Evolutionary conservation across 208 protist genomes (phyloP).

Genomic region (Acanthamoeba sp.): DNA sequence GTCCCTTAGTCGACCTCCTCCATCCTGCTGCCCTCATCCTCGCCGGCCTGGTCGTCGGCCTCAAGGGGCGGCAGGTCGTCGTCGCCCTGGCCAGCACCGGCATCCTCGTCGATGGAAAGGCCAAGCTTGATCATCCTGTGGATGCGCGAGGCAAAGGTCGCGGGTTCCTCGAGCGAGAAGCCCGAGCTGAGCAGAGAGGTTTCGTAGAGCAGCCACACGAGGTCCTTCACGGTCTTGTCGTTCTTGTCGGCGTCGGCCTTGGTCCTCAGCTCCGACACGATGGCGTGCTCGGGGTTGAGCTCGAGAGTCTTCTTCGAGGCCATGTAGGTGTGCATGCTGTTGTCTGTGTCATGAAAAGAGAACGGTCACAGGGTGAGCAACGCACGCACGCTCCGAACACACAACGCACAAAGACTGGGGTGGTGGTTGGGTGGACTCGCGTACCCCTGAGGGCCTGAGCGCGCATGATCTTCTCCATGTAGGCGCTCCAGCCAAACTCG

Average conservation of each 20-base stretch:
- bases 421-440: neutral
- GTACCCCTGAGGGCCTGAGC: neutral
- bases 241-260: constrained; percentile 92
- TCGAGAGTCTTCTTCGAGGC: constrained; percentile 94
- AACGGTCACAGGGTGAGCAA: too few relatives aligned
- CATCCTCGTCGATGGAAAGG: too few relatives aligned
- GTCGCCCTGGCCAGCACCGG: too few relatives aligned
- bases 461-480: constrained; percentile 91
- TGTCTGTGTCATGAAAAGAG: constrained; percentile 70
- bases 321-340: constrained; percentile 81
- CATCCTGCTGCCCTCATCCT: too few relatives aligned
- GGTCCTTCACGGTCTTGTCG: constrained; percentile 93
- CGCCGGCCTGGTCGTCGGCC: too few relatives aligned
- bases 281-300: constrained; percentile 98
- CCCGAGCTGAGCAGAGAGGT: constrained; percentile 95
- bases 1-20: too few relatives aligned
- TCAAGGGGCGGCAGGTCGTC: too few relatives aligned
- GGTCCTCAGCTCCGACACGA: constrained; percentile 95
- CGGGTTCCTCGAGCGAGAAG: constrained; percentile 91
- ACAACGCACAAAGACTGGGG: too few relatives aligned
- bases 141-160: constrained; percentile 89
- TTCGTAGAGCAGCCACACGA: constrained; percentile 97
- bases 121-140: constrained; percentile 94
- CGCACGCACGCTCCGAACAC: too few relatives aligned
- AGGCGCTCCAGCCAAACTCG: constrained; percentile 95